A percentile compares a stretch with the other conserved stretches of the same genome.
These are phyloP conservation scores for Mayamaea pseudoterrestris DNA, from an alignment of 108 stramenopile genomes.

Conservation along the genomic window DNA sequence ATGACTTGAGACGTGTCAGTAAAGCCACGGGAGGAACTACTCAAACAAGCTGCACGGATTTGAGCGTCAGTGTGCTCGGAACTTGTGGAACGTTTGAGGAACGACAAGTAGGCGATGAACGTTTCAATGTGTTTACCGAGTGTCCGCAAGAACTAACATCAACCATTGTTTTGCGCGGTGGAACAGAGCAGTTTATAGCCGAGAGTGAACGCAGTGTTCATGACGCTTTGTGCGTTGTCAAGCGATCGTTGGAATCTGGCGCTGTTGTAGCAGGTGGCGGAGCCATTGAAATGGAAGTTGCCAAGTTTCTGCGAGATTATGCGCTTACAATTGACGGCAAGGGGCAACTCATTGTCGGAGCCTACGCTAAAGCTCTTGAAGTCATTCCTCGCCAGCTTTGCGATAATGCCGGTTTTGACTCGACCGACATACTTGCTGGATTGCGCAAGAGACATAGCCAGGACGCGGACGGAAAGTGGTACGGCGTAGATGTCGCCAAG, in stretches of 20 bases:
- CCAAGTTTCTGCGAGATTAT: constrained; percentile 59
- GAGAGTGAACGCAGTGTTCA: constrained; percentile 95
- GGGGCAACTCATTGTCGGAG: constrained; percentile 87
- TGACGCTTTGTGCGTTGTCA: constrained; percentile 97
- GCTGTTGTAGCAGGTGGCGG: constrained; percentile 96
- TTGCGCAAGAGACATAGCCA: constrained; percentile 86
- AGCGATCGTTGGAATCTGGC: constrained; percentile 75
- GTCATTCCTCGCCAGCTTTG: constrained; percentile 94
- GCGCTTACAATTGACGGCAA: constrained; percentile 93
- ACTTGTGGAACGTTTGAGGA: constrained; percentile 93
- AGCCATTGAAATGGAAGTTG: constrained; percentile 95
- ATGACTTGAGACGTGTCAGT: constrained; percentile 92
- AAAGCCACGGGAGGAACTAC: constrained; percentile 90
- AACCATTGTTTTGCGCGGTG: constrained; percentile 94
- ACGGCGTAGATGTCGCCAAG: constrained; percentile 91
- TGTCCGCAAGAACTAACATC: constrained; percentile 88
- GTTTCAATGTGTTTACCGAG: constrained; percentile 95
- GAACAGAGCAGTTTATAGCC: constrained; percentile 97
- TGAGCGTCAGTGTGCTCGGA: constrained; percentile 58
- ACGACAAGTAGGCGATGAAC: constrained; percentile 89
- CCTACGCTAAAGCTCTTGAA: constrained; percentile 93
- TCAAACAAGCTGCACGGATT: constrained; percentile 86
- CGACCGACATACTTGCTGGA: constrained; percentile 92
- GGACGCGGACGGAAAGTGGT: constrained; percentile 82
- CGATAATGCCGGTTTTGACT: constrained; percentile 96